Evolutionary conservation across 495 filamentous ascomycete genomes (phyloP), one percentile per base, ranked within the genome.

Genomic region (Cercophora newfieldiana): DNA sequence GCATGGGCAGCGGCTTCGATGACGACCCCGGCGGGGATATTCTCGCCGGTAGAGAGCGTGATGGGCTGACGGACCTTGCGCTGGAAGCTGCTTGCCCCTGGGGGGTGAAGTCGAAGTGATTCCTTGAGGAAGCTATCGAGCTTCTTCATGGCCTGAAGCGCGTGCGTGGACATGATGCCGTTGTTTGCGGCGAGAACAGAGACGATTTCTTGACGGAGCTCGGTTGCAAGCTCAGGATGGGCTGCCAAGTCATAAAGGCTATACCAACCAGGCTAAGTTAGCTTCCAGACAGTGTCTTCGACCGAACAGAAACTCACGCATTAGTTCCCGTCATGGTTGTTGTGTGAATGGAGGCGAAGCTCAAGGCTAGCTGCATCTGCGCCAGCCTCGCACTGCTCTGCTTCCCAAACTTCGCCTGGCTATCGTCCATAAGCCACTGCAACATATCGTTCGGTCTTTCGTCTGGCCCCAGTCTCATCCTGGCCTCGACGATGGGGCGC

Each of bases 141-240:
- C 50, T 73, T 77, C 60, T 74, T 75, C 74, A 77, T 77, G 65
- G 62, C 44, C 14, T 75, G 73, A 1, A 78, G 61, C 3, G 71
- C 74, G 0, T 48, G 14, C 25, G 63, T 70, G 47, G 67, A 69
- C 37, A 75, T 80, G 7, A 59, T 59, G 58, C 69, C 72, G 50
- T 69, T 49, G 61, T 75, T 60, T 14, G 65, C 69, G 0, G 71
- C 67, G 3, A 79, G 69, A 7, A 74, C 70, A 3, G 65, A 19
- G 10, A 56, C 49, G 31, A 88, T 77, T 68, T 90, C 88, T 28
- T 83, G 78, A 3, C 86, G 78, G 0, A 90, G 72, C 16, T 74
- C 74, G 2, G 78, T 63, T 10, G 84, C 67, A 63, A 78, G 78
- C 51, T 83, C 75, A 0, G 82, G 82, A 25, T 79, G 69, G 22